Conservation (phyloP, 768 basidiomycete genomes). For the Mycena rosella region DNA sequence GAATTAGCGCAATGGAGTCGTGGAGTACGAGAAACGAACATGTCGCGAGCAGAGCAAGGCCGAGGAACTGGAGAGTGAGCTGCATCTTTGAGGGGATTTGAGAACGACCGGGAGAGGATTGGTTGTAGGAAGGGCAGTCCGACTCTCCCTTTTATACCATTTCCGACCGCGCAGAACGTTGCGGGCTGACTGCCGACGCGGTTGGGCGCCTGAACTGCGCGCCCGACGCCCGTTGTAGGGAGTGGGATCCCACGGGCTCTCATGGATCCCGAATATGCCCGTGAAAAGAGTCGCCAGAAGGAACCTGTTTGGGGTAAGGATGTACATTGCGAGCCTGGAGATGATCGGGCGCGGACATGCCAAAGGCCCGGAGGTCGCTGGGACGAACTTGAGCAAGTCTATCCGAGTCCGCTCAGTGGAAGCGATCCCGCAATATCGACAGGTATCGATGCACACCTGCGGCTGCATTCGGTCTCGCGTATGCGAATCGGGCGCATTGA, state of each 20-base stretch:
- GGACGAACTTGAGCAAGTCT: too few relatives aligned
- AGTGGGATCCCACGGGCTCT: slow-evolving; percentile 10
- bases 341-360: too few relatives aligned
- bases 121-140: neutral
- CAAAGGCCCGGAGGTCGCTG: too few relatives aligned
- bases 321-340: neutral
- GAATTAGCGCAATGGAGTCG: neutral
- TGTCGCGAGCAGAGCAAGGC: slow-evolving; percentile 16
- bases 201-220: neutral
- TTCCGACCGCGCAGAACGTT: neutral
- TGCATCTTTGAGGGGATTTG: slow-evolving; percentile 12
- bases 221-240: neutral
- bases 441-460: neutral
- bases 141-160: slow-evolving; percentile 19
- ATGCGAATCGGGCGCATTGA: neutral
- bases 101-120: neutral
- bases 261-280: slow-evolving; percentile 6
- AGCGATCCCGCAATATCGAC: too few relatives aligned
- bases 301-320: slow-evolving; percentile 10
- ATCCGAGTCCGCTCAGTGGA: too few relatives aligned
- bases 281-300: neutral
- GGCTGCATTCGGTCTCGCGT: neutral
- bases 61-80: slow-evolving; percentile 10
- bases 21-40: neutral
- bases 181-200: neutral